phyloP scores from a whole-genome alignment of 2,329 filamentous ascomycete genomes.

The Coniella lustricola region DNA sequence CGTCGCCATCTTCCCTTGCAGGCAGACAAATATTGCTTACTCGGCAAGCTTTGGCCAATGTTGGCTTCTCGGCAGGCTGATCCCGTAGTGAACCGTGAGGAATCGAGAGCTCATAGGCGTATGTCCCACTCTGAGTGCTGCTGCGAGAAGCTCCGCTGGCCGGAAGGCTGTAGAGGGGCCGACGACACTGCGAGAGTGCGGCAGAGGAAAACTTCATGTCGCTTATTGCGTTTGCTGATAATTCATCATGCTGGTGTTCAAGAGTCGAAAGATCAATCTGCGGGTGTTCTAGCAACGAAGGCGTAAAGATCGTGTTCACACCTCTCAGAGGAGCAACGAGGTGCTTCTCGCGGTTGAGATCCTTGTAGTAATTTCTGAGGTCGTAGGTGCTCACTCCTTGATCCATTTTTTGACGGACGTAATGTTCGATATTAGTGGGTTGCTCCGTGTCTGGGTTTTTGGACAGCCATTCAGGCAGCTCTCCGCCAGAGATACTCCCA shows the following conservation, averaged over 20 bases:
- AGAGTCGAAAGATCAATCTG: background rate
- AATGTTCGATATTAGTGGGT: conserved; percentile 2
- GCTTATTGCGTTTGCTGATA: background rate
- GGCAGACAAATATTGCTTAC: conserved; percentile 5
- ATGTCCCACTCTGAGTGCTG: background rate
- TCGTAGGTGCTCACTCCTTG: conserved; percentile 8
- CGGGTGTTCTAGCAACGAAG: background rate
- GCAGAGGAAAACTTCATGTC: background rate
- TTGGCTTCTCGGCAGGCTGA: background rate
- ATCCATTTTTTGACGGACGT: conserved; percentile 5
- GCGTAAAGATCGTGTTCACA: conserved; percentile 9
- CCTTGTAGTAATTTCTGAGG: conserved; percentile 12
- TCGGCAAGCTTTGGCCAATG: background rate
- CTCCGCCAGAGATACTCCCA: background rate
- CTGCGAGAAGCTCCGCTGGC: background rate
- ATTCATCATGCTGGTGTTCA: background rate
- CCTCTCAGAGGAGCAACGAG: conserved; percentile 9
- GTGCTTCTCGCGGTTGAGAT: conserved; percentile 5
- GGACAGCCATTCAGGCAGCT: conserved; percentile 10
- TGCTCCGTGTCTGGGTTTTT: background rate
- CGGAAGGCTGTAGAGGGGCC: conserved; percentile 7
- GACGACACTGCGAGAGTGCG: background rate
- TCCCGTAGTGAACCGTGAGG: background rate
- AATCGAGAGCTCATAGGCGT: conserved; percentile 10
- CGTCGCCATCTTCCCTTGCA: background rate